Evolutionary conservation across 176 grass and related monocot species (phyloP).

Genomic region (Oryza australiensis): DNA sequence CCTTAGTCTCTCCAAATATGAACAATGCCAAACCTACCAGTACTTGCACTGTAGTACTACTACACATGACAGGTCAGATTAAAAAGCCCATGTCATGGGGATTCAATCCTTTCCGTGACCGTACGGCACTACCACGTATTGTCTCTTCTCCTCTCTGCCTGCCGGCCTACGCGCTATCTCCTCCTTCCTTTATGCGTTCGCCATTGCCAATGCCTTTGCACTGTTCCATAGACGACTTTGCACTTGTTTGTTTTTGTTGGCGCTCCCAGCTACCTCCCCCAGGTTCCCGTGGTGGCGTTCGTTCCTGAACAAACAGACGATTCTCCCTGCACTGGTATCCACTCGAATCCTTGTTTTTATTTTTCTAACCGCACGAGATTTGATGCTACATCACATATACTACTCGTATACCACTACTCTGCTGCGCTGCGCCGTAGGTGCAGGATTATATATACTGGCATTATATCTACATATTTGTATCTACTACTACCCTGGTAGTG

Average conservation of each 20-base stretch:
- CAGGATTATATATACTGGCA: constrained; percentile 14
- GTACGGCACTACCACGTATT: constrained; percentile 19
- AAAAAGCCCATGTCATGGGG: neutral
- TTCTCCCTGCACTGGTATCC: constrained; percentile 15
- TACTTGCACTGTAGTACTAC: no score
- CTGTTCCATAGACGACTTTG: neutral
- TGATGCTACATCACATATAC: constrained; percentile 3
- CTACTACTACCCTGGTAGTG: neutral
- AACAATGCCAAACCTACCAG: no score
- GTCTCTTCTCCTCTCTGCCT: constrained; percentile 8
- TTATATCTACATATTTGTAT: neutral
- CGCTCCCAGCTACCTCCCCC: neutral
- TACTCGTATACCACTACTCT: neutral
- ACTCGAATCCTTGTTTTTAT: constrained; percentile 17
- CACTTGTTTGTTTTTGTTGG: constrained; percentile 11
- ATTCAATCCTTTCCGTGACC: neutral
- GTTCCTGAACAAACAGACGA: constrained; percentile 16
- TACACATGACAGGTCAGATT: neutral
- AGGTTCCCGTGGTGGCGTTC: constrained; percentile 1
- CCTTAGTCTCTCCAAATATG: no score
- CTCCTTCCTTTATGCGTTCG: neutral
- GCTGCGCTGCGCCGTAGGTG: constrained; percentile 20
- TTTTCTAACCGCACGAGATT: constrained; percentile 11
- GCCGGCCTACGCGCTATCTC: neutral
- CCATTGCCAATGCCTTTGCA: neutral